Percentiles rank a stretch among this genome's conserved stretches.
These are phyloP conservation scores for Neckera pumila DNA, from an alignment of 225 moss, liverwort and hornwort species.

Conservation along the genomic window DNA sequence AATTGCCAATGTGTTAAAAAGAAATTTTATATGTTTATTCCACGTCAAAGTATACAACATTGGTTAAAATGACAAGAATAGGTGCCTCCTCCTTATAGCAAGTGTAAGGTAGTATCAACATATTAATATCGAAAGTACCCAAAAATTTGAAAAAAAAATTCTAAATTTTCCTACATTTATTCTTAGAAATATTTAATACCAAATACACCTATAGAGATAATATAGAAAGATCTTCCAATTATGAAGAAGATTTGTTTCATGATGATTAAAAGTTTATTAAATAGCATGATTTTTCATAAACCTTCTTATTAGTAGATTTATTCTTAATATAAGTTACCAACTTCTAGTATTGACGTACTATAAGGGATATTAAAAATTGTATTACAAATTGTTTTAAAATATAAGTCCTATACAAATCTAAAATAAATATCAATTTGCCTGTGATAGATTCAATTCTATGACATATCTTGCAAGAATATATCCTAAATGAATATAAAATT, in stretches of 20 bases:
- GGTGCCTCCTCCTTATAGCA: neutral
- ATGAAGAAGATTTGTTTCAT: neutral
- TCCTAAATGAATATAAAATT: neutral
- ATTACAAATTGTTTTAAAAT: neutral
- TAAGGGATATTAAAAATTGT: neutral
- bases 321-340: too few relatives aligned
- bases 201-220: neutral
- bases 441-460: neutral
- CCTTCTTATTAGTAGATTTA: neutral
- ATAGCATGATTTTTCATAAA: neutral
- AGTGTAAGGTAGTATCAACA: neutral
- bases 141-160: neutral
- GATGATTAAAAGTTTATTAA: neutral
- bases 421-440: neutral
- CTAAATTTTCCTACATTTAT: neutral
- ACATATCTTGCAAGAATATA: rapidly evolving
- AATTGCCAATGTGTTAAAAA: neutral
- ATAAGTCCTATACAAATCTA: neutral
- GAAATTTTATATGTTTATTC: neutral
- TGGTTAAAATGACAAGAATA: neutral
- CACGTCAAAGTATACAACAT: rapidly evolving
- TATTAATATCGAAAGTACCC: neutral
- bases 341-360: neutral
- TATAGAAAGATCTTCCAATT: neutral
- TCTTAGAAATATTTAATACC: neutral